Base-by-base conservation (phyloP, 352 stramenopile species). In the Phytophthora parvispora region DNA sequence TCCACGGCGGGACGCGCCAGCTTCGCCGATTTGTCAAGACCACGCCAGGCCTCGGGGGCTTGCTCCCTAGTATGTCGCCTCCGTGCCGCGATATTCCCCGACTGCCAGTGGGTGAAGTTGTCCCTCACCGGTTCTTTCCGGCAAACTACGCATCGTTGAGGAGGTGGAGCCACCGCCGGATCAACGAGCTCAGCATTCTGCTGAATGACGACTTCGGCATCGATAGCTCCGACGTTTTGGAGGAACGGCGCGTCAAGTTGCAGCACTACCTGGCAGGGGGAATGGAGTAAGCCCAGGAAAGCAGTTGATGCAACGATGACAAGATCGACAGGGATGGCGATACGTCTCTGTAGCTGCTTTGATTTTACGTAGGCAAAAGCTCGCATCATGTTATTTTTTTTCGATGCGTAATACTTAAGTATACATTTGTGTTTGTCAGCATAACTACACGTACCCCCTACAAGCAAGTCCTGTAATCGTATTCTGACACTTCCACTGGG, bases 151-250 rank as follows among this genome's bases (percentile, higher is more conserved):
- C 20, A 20, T 22, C 1, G 15, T 38, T 64, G 22, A 8, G 20
- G 22, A 28, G 1, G 13, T 64, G 57, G 57, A 29, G 20, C 4
- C 43, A 29, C 29, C 20, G 16, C 28, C 31, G 45, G 34, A 64
- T 64, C 28, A 56, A 22, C n/a, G 22, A 54, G 1, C 29, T 64
- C 15, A 40, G 57, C 40, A 27, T 64, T 27, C n/a, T 64, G 20
- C 22, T 64, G 15, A 64, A 64, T 15, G 57, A 64, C 15, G 24
- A 64, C 27, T 64, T 64, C 32, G 57, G 45, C 1, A 64, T 64
- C 31, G n/a, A 43, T n/a, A 3, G 38, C 2, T 20, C 9, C 20
- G 38, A 53, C 12, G n/a, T 6, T 22, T 18, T 51, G 22, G 15
- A 51, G 12, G 22, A 51, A 6, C 24, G 45, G 45, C 45, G 45